Base-by-base conservation (phyloP, 371 early-diverging fungal species). In the Rhizopus delemar region DNA sequence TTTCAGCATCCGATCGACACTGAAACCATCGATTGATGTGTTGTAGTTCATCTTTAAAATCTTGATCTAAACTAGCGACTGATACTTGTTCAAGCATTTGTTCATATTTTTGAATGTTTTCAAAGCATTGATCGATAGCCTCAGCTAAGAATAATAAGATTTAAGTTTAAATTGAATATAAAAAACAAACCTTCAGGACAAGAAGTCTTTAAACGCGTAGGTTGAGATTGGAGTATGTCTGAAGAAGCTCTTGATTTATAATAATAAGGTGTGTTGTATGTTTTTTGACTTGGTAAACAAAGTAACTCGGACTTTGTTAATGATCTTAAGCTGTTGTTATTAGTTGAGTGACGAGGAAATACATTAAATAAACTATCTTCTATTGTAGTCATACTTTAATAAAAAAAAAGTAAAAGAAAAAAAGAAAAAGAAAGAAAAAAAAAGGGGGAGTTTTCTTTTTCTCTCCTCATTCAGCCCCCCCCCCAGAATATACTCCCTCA, bases 21-120 rank as follows among this genome's bases (percentile, higher is more conserved):
- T 80, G 81, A 74, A 97, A 94, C 98, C 98, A 97, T 60, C 94
- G 89, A 64, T 97, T 96, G 49, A 97, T 92, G 46, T 94, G 93
- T 36, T 87, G 83, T 43, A 97, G 82, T 72, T 97, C 98, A 53
- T 96, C 96, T 68, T 92, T 90, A 67, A 96, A 97, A 55, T 85
- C 86, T 56, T 92, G 92, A 74, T 96, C 96, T 56, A 96, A 74
- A 68, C 92, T 94, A 33, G 93, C 91, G 13, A 82, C 84, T 16
- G 94, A 93, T 86, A 95, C 94, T 56, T 93, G 92, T 70, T 97
- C 96, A n/a, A 97, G 81, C 62, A 93, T 95, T 41, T 88, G 83
- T 67, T 97, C 95, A 70, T 93, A 95, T 62, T 93, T 89, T 60
- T 88, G 86, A 49, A 96, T 80, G 62, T 96, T 93, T 68, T 94